Conservation (phyloP, 2,329 filamentous ascomycete genomes). For the Sporothrix euskadiensis region DNA sequence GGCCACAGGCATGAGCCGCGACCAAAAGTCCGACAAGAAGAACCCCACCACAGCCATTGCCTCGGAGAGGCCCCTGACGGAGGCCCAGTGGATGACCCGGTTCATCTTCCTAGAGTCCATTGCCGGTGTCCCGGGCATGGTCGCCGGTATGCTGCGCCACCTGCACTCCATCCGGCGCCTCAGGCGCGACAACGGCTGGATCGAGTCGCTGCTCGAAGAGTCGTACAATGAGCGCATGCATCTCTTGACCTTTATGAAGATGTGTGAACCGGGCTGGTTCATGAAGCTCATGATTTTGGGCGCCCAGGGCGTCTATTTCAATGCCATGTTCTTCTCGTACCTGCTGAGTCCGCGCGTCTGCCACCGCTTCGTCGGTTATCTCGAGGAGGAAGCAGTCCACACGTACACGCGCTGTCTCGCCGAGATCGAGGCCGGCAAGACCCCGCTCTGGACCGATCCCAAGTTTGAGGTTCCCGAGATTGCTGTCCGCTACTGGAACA, state of each 20-base stretch:
- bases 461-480: slow-evolving; percentile 81
- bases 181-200: slow-evolving; percentile 95
- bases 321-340: slow-evolving; percentile 86
- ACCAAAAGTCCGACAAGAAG: slow-evolving; percentile 65
- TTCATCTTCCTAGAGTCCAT: slow-evolving; percentile 95
- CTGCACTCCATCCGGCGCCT: slow-evolving; percentile 79
- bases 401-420: slow-evolving; percentile 89
- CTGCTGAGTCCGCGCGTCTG: slow-evolving; percentile 82
- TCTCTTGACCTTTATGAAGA: slow-evolving; percentile 78
- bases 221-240: slow-evolving; percentile 95
- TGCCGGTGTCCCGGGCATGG: slow-evolving; percentile 95
- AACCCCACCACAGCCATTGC: slow-evolving; percentile 57
- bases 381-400: slow-evolving; percentile 95
- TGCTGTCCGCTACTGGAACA: slow-evolving; percentile 88
- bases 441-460: slow-evolving; percentile 74
- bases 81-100: slow-evolving; percentile 82
- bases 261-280: slow-evolving; percentile 78
- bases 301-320: slow-evolving; percentile 96
- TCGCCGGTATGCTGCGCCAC: slow-evolving; percentile 91
- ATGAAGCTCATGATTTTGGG: slow-evolving; percentile 88
- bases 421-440: slow-evolving; percentile 80
- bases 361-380: slow-evolving; percentile 93
- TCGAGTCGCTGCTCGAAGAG: slow-evolving; percentile 87
- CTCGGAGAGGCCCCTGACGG: slow-evolving; percentile 66
- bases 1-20: slow-evolving; percentile 71